Conservation (phyloP, 1,284 basidiomycete genomes). For the Irpex sp. region DNA sequence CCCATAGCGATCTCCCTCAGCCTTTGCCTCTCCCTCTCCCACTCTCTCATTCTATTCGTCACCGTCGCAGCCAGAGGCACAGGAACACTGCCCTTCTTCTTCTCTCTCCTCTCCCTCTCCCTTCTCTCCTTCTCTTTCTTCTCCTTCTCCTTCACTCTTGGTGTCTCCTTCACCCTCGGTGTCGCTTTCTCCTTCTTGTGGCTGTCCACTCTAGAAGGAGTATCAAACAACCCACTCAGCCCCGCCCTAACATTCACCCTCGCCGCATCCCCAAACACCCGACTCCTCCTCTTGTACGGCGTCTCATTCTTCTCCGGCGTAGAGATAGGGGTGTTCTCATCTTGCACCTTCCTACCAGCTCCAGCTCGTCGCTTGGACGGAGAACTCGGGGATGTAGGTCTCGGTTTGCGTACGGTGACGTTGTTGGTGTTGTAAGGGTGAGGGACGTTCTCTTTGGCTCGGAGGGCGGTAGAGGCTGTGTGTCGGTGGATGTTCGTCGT, state of each 20-base stretch:
- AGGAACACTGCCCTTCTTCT: conserved; percentile 33
- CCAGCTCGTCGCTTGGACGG: conserved; percentile 7
- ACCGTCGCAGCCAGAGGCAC: background rate
- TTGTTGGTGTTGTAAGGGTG: conserved; percentile 8
- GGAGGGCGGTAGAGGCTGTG: conserved; percentile 4
- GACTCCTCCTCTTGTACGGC: conserved; percentile 11
- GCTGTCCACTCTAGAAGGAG: too few species aligned
- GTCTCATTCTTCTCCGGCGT: conserved; percentile 10
- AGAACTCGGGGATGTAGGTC: conserved; percentile 23
- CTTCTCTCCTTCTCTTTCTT: too few species aligned
- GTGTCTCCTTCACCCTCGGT: too few species aligned
- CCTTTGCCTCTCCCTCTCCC: conserved; percentile 55
- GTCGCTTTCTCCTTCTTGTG: too few species aligned
- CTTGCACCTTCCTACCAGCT: background rate
- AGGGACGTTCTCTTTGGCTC: conserved; percentile 29
- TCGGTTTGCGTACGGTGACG: conserved; percentile 19
- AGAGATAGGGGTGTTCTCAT: background rate
- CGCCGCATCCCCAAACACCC: conserved; percentile 19
- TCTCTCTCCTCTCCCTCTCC: too few species aligned
- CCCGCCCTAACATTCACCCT: too few species aligned
- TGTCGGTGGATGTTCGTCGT: background rate
- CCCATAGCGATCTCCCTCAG: conserved; percentile 21
- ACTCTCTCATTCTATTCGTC: conserved; percentile 48
- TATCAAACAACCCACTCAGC: too few species aligned
- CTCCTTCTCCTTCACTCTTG: too few species aligned